Base-by-base conservation (phyloP, 2,329 filamentous ascomycete species). In the Aaosphaeria arxii region DNA sequence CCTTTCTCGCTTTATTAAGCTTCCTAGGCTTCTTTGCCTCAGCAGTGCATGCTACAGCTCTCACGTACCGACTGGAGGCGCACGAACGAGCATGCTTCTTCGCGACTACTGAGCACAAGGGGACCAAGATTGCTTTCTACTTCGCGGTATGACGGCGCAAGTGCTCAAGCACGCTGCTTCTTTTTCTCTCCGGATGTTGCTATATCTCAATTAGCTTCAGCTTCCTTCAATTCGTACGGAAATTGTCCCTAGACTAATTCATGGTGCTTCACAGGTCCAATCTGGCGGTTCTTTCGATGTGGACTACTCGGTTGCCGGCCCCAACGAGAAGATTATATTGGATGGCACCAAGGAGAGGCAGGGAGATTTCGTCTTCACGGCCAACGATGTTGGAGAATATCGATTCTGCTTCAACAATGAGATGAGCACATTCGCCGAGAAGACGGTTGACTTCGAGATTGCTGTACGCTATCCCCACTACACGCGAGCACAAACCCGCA, bases 51-150 rank as follows among this genome's bases (percentile, higher is more conserved):
- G 91, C 90, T 35, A 99, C 94, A 4, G 91, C 94, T 38, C 80
- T 99, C 67, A 99, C 94, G 42, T 99, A 96, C 79, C 89, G 91
- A 74, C 80, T 99, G 42, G 76, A 80, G 45, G 88, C 94, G 44
- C 89, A 95, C 76, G 94, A 97, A 79, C 91, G 89, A 74, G 90
- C 94, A 51, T 99, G 94, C 78, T 99, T 99, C 83, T 96, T 88
- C 71, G 83, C 89, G 48, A 77, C 84, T 58, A 86, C 92, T 47
- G 84, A 91, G 56, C 83, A 88, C 69, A 81, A 83, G 69, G 86
- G 86, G 61, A 84, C 88, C 63, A 99, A 99, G 82, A 80, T 99
- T 59, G 91, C 94, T 43, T 99, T 99, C 70, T 99, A 99, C 78
- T 99, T 99, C 75, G 95, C 94, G 51, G 94, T 99, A 77, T 58